Evolutionary conservation across 2,329 filamentous ascomycete species (phyloP), one percentile per base, ranked within the genome.

Genomic region (Gnomoniopsis smithogilvyi): DNA sequence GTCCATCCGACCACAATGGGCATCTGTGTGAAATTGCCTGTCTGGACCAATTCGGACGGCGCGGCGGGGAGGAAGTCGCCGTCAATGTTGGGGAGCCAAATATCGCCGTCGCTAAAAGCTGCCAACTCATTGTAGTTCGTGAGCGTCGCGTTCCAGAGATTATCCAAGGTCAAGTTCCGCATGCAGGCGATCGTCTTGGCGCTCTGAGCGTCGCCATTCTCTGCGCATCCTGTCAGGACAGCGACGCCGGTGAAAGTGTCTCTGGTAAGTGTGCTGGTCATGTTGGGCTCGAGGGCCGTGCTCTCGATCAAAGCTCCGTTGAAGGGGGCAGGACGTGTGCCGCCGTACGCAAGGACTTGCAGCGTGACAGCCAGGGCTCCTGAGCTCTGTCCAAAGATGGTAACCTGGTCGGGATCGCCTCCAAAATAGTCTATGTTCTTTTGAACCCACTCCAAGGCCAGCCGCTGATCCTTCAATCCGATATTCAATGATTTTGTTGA

Each of bases 371-470:
- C 30, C 24, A 54, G 51, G 7, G 34, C 51, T 12, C 51, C 51
- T 3, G 51, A 54, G 51, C 51, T 54, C 65, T 80, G 74, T 17
- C 75, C 78, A 68, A 72, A 79, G 43, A 78, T 66, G 3, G 73
- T 78, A 12, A 78, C 73, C 48, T 73, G 69, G 1, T 58, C 50
- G n/a, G 70, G 69, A 56, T 76, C 70, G n/a, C 73, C 74, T 7
- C 73, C 73, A 51, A 76, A 77, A 7, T 66, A 64, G 8, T 62
- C 66, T 52, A 76, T 75, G 61, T 72, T 77, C 59, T 71, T 72
- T 59, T 73, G 74, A 54, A 78, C 67, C 75, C 75, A 78, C 38
- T 70, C 63, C 1, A 76, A 64, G 1, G 71, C 75, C 10, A 74
- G 56, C 6, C 73, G 65, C 62, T 78, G 74, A 54, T 77, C 75